Conservation (phyloP, 352 stramenopile species). For the Phytophthora meadii region DNA sequence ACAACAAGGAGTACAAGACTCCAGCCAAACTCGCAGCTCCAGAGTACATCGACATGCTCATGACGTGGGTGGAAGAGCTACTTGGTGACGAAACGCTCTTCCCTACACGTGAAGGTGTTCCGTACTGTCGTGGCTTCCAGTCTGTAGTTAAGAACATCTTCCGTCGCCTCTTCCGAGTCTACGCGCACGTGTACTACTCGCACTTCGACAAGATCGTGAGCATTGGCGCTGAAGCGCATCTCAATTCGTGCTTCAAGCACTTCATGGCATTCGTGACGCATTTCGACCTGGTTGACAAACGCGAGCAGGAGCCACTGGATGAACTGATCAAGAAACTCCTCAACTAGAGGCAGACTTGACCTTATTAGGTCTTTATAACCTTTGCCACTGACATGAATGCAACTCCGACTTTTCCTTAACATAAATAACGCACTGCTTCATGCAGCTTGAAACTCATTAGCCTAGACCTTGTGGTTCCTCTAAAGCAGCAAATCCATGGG, state of each 20-base stretch:
- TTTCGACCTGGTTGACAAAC: conserved; percentile 94
- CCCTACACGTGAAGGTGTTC: conserved; percentile 61
- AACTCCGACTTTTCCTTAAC: conserved; percentile 28
- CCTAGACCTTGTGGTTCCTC: conserved; percentile 6
- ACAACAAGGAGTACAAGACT: conserved; percentile 76
- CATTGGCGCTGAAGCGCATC: conserved; percentile 94
- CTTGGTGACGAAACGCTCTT: conserved; percentile 86
- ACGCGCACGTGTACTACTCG: conserved; percentile 97
- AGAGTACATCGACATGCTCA: conserved; percentile 94
- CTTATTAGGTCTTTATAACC: conserved; percentile 13
- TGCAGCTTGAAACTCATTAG: conserved; percentile 17
- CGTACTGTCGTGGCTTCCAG: conserved; percentile 88
- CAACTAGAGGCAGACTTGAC: conserved; percentile 30
- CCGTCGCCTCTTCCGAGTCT: conserved; percentile 96
- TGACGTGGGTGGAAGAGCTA: conserved; percentile 92
- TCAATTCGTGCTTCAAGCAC: conserved; percentile 99
- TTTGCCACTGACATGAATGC: conserved; percentile 18
- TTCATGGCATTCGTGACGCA: conserved; percentile 98
- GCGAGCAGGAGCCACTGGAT: conserved; percentile 94
- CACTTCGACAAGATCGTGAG: conserved; percentile 96
- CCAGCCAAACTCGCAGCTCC: conserved; percentile 74
- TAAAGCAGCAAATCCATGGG: conserved; percentile 60
- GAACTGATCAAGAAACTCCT: conserved; percentile 95
- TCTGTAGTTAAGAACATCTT: conserved; percentile 94
- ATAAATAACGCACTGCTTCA: conserved; percentile 48